Base-by-base conservation (phyloP, 257 asterid species). In the Galeopsis tetrahit region DNA sequence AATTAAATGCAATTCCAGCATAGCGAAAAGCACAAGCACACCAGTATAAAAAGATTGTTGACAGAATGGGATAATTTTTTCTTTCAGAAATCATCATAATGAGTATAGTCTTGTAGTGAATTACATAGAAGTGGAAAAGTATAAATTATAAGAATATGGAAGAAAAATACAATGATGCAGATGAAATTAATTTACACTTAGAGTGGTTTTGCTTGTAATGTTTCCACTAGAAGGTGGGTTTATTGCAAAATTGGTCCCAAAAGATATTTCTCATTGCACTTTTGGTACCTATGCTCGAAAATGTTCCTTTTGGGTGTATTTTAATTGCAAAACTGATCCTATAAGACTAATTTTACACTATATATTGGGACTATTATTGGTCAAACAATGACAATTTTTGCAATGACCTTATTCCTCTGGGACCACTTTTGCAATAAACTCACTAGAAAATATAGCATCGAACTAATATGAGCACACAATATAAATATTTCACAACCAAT, bases 1-100 rank as follows among this genome's bases (percentile, higher is more conserved):
- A 31, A 39, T 38, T 44, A 42, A 59, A 39, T 21, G 10, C 28
- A 61, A 15, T 69, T 72, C 68, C 70, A 78, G 43, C 56, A 61
- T 40, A 33, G 11, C 8, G 14, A 31, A 63, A 42, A 55, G 62
- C n/a, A 33, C 14, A 60, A 10, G 28, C 40, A 17, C 56, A 59
- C 53, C 10, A 48, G 52, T 49, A 13, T 9, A 57, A 61, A 48
- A 66, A 64, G 66, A 72, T 2, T 28, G 44, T 68, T 21, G 36
- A 38, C 64, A 38, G 59, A 69, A 31, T 6, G 42, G 69, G 70
- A 36, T 3, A 58, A 4, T 13, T 11, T 32, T 60, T 8, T 72
- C 56, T 49, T 49, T 49, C 28, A 14, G 8, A 49, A 13, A 49
- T 49, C 56, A 49, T 49, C 56, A 49, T 49, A 48, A 49, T 49